A percentile compares a stretch with the other conserved stretches of the same genome.
phyloP scores from a whole-genome alignment of 306 rosid species.

The Acacia melanoxylon region DNA sequence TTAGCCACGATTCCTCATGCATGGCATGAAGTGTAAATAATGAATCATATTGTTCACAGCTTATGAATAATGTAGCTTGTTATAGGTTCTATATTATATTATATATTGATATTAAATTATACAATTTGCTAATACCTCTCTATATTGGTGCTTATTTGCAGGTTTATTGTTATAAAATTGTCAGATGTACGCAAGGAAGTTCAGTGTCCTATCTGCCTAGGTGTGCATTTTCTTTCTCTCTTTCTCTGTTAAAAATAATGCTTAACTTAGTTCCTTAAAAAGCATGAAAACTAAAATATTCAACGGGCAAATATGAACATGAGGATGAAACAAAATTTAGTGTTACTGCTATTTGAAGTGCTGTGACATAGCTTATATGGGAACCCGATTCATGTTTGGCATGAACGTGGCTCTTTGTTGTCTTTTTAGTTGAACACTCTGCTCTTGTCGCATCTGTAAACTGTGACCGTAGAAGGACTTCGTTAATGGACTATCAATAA shows the following conservation, averaged over 20 bases:
- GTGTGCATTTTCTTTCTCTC: conserved; percentile 25
- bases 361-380: background rate
- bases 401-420: background rate
- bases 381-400: background rate
- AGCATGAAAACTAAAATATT: background rate
- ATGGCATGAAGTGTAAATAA: background rate
- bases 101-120: background rate
- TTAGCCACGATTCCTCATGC: background rate
- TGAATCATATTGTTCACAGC: background rate
- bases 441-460: background rate
- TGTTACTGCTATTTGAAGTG: background rate
- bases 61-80: background rate
- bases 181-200: conserved; percentile 72
- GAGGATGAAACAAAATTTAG: background rate
- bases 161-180: conserved; percentile 51
- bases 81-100: background rate
- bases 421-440: background rate
- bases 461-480: background rate
- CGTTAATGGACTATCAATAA: background rate
- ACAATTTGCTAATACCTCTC: conserved; percentile 11
- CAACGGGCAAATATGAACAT: background rate
- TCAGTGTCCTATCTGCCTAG: conserved; percentile 78
- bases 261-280: background rate
- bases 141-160: conserved; percentile 37
- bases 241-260: background rate